Evolutionary conservation across 2,329 filamentous ascomycete species (phyloP), one percentile per base, ranked within the genome.

Genomic region (Sporothrix humicola): DNA sequence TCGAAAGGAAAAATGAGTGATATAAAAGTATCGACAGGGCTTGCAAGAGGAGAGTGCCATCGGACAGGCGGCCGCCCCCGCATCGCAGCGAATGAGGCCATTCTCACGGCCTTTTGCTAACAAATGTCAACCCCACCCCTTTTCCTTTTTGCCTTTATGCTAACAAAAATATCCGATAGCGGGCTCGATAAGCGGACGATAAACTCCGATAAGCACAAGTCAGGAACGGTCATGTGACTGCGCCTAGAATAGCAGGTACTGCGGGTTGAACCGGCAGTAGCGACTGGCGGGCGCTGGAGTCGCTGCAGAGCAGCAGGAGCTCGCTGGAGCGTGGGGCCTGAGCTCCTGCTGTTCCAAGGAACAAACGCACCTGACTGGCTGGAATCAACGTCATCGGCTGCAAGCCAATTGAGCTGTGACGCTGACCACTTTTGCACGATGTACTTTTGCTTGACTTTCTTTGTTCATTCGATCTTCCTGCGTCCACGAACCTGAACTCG

Each of bases 81-180:
- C 69, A 59, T 71, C 44, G 17, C 44, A 17, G 44, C 37, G 44
- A 48, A 71, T 71, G 69, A 71, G 69, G 56, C 69, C 69, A 71
- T 71, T 63, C 20, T 52, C 69, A 48, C 69, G 56, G 23, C 56
- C 31, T 52, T 71, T n/a, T 61, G 44, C 23, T n/a, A 46, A 9
- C 3, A 26, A 56, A 56, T 9, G 66, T 15, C 23, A 42, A 69
- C 66, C 66, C 65, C 48, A 42, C 66, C 66, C 46, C 4, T 61
- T 70, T 58, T 54, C 66, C 46, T 1, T 61, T 70, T 54, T 9
- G 52, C 12, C 31, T 52, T 52, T 52, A 17, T 52, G 15, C n/a
- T 52, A 7, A n/a, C 48, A 17, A 17, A 42, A 52, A 56, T 17
- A 54, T n/a, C 46, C 17, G 68, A 70, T 58, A 58, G 44, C 10